Conservation (phyloP, 148 eudicot genomes). For the Salicornia ramosissima region DNA sequence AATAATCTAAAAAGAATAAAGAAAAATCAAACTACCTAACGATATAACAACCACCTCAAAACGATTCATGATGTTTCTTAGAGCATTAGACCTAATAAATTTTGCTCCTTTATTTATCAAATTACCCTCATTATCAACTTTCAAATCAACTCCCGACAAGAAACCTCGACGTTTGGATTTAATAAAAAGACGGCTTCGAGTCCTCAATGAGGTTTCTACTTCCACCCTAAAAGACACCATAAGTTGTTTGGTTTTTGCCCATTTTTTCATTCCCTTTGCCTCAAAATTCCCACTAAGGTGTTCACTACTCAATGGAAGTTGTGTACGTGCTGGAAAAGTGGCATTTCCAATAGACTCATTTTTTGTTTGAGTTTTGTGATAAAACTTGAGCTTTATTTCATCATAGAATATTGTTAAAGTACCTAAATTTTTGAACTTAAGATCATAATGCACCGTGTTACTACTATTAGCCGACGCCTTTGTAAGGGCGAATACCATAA, state of each 20-base stretch:
- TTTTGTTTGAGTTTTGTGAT: neutral
- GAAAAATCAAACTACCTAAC: neutral
- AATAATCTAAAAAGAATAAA: neutral
- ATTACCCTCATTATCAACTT: constrained; percentile 32
- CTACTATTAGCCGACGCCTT: too few species aligned
- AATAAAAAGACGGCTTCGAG: constrained; percentile 44
- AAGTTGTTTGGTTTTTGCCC: constrained; percentile 24
- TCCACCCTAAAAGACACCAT: constrained; percentile 43
- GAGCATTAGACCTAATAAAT: constrained; percentile 41
- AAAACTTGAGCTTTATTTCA: neutral
- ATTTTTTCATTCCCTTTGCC: constrained; percentile 21
- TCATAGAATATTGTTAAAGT: neutral
- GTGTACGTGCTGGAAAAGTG: constrained; percentile 8
- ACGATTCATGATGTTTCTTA: neutral
- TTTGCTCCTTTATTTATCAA: constrained; percentile 46
- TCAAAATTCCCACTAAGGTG: constrained; percentile 5
- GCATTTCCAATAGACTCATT: constrained; percentile 12
- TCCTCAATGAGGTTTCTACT: constrained; percentile 51
- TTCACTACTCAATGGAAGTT: neutral
- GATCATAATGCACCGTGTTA: neutral
- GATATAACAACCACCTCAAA: neutral
- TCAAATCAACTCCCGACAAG: constrained; percentile 35
- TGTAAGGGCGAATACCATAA: neutral
- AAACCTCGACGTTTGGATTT: constrained; percentile 45
- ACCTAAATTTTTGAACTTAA: neutral